Base-by-base conservation (phyloP, 768 basidiomycete species). In the Boletus eberwhitei region DNA sequence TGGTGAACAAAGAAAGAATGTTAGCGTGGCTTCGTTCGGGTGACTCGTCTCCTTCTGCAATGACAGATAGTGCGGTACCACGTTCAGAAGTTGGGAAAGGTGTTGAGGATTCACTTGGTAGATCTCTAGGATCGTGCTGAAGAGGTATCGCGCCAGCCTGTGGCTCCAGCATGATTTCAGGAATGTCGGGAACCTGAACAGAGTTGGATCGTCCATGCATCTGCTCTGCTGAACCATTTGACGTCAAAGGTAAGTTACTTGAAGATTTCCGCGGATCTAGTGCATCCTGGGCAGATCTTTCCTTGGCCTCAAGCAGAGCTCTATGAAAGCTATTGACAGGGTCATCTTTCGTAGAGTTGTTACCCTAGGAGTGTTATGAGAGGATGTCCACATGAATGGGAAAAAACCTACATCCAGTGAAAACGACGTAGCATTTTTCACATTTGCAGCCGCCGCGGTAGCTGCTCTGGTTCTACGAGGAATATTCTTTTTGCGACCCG, bases 1-100 rank as follows among this genome's bases (percentile, higher is more conserved):
- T 7, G 14, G 52, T 13, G 34, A 58, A 50, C 19, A 47, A 34
- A 22, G 52, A 52, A 31, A 37, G 41, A 16, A 31, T 39, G 34
- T 50, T 46, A 31, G 35, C 37, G 50, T 36, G 47, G 59, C 62
- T 69, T 35, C 67, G 68, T 51, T 88, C 85, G 5, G 68, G 67
- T 3, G 73, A 74, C 61, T 88, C 84, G 45, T 90, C 88, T 49
- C 82, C 87, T 70, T 89, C 88, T 0, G 79, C 82, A 51, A 89
- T 88, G 50, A 86, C 76, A 29, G 87, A 90, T 35, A 90, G 69
- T 48, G 84, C 80, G 40, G 76, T 77, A 36, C 54, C 56, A 16
- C 39, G 59, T n/a, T 63, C 60, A 29, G 49, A 67, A 73, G 34
- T 73, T 68, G 32, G 24, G 29, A 57, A 50, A 24, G 52, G 51